Percentiles rank a stretch among this genome's conserved stretches.
These are phyloP conservation scores for Ananas comosus DNA, from an alignment of 176 grass and related monocot genomes.

Conservation along the genomic window DNA sequence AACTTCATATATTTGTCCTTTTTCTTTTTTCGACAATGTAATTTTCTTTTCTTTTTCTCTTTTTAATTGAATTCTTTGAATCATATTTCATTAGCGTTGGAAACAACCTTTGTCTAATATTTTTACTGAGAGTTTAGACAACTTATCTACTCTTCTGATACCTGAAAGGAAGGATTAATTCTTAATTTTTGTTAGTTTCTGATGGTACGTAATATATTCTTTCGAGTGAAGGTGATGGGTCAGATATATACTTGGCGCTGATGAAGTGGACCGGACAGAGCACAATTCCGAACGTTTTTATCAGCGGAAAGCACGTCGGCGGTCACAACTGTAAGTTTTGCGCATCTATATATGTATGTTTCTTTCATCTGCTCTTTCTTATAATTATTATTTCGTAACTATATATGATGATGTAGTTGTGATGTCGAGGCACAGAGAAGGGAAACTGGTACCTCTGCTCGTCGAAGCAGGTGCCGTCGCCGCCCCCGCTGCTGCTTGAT, in stretches of 20 bases:
- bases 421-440: constrained; percentile 33
- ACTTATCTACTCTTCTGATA: too few relatives aligned
- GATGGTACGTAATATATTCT: too few relatives aligned
- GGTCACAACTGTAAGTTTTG: constrained; percentile 46
- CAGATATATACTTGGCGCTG: constrained; percentile 53
- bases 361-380: not conserved
- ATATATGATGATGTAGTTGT: constrained; percentile 19
- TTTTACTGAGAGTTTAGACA: too few relatives aligned
- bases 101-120: too few relatives aligned
- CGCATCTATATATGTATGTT: not conserved
- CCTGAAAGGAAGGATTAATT: too few relatives aligned
- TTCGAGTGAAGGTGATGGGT: constrained; percentile 52
- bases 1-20: not conserved
- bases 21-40: not conserved
- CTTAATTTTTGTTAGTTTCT: too few relatives aligned
- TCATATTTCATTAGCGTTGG: too few relatives aligned
- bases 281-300: constrained; percentile 80
- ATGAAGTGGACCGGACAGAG: constrained; percentile 73
- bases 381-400: not conserved
- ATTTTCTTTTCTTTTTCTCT: not conserved
- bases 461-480: constrained; percentile 52
- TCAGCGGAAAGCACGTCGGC: constrained; percentile 69
- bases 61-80: too few relatives aligned
- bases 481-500: constrained; percentile 9
- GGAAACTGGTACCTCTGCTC: constrained; percentile 62